These are phyloP conservation scores for Stylosanthes scabra DNA, from an alignment of 331 rosid genomes.

Conservation along the genomic window DNA sequence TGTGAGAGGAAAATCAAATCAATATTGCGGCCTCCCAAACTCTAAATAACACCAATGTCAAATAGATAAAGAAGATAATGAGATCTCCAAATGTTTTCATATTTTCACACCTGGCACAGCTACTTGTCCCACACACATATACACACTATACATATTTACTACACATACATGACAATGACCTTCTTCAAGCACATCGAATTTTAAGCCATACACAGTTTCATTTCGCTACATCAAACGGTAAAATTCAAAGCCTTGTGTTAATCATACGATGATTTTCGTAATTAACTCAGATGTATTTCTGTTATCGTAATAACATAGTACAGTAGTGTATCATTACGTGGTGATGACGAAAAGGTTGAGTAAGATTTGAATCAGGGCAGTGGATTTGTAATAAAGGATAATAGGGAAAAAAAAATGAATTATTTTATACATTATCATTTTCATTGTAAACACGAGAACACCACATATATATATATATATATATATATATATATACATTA, in stretches of 20 bases:
- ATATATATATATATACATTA: constrained; percentile 51
- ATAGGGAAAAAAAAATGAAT: constrained; percentile 38
- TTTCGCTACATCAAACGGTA: no score
- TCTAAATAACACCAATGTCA: constrained; percentile 14
- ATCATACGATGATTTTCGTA: no score
- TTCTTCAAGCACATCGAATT: no score
- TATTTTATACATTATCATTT: constrained; percentile 20
- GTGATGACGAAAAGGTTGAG: constrained; percentile 96
- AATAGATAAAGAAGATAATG: background rate
- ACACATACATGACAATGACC: background rate
- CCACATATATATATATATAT: constrained; percentile 41
- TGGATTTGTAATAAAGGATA: constrained; percentile 49
- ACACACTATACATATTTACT: no score
- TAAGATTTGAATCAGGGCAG: constrained; percentile 75
- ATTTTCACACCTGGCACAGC: background rate
- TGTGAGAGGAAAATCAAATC: background rate
- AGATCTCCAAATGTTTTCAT: background rate
- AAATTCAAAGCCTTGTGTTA: no score
- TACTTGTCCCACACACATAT: constrained; percentile 10
- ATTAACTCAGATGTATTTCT: no score
- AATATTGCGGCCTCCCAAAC: constrained; percentile 25
- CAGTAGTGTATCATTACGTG: constrained; percentile 46
- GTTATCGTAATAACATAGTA: no score
- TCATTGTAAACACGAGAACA: constrained; percentile 46
- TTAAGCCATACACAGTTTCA: no score